Percentiles rank a stretch among this genome's conserved stretches.
phyloP scores from a whole-genome alignment of 1,139 yeast genomes.

The Hemisphaericaspora subhashii region DNA sequence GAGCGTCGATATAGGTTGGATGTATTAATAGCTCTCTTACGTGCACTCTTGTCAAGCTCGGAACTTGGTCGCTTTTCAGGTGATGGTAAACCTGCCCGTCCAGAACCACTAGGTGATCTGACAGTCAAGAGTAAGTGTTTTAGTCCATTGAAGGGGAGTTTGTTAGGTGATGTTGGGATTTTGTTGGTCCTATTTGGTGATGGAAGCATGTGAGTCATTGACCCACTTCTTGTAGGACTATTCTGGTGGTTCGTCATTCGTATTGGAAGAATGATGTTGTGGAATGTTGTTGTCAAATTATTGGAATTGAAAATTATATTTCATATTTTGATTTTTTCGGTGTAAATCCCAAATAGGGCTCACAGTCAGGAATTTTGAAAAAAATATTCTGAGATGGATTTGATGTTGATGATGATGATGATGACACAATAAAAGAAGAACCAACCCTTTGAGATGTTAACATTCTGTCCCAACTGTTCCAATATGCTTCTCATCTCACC shows the following conservation, averaged over 20 bases:
- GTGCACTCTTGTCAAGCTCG: conserved; percentile 52
- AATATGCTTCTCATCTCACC: conserved; percentile 68
- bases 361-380: background rate
- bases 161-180: conserved; percentile 36
- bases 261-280: background rate
- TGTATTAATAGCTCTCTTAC: conserved; percentile 42
- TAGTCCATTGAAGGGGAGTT: conserved; percentile 10
- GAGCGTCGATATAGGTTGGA: conserved; percentile 30
- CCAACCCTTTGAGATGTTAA: conserved; percentile 53
- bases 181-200: conserved; percentile 20
- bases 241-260: background rate
- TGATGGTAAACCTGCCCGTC: conserved; percentile 47
- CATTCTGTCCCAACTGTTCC: conserved; percentile 92
- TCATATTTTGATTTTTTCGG: background rate
- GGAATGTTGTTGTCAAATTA: background rate
- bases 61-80: conserved; percentile 40
- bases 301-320: no score
- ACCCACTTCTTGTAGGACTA: conserved; percentile 4
- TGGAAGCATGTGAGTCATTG: conserved; percentile 18
- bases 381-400: background rate
- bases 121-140: conserved; percentile 1
- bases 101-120: conserved; percentile 17
- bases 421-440: background rate
- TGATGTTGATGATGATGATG: no score
- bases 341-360: no score